phyloP scores from a whole-genome alignment of 768 basidiomycete genomes.

The Russula emetica region DNA sequence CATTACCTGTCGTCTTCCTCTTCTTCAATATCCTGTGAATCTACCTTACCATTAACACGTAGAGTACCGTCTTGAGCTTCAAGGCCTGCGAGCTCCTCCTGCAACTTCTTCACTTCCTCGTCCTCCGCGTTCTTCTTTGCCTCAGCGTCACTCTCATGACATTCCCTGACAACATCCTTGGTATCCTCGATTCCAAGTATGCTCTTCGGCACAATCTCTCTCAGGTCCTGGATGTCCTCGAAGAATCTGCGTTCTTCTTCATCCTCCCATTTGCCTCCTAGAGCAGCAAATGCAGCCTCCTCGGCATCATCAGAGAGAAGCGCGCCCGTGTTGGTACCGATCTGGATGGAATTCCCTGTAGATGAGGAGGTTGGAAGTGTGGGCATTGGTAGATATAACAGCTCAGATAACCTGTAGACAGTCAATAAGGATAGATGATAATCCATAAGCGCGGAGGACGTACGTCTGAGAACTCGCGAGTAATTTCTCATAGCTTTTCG shows the following conservation, averaged over 20 bases:
- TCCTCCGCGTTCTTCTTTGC: constrained; percentile 55
- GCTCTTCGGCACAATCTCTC: constrained; percentile 85
- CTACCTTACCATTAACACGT: constrained; percentile 22
- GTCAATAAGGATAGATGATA: constrained; percentile 2
- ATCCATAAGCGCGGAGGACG: constrained; percentile 28
- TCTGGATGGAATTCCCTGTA: constrained; percentile 76
- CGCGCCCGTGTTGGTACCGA: constrained; percentile 49
- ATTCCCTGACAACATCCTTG: constrained; percentile 34
- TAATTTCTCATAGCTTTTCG: constrained; percentile 89
- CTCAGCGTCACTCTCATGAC: constrained; percentile 45
- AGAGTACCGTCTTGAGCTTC: constrained; percentile 35
- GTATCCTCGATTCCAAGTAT: constrained; percentile 66
- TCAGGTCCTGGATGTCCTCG: constrained; percentile 87
- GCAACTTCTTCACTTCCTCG: constrained; percentile 69
- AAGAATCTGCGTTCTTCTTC: constrained; percentile 94
- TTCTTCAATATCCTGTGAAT: constrained; percentile 25
- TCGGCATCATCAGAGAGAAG: constrained; percentile 53
- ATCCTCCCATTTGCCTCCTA: constrained; percentile 94
- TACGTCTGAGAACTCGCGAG: constrained; percentile 85
- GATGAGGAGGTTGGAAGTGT: constrained; percentile 76
- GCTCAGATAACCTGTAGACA: constrained; percentile 70
- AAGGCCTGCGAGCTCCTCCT: constrained; percentile 71
- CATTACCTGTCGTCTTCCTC: constrained; percentile 32
- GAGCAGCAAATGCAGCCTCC: constrained; percentile 39
- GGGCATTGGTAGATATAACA: constrained; percentile 81